These are phyloP conservation scores for Ceratobasidium sp. DNA, from an alignment of 1,284 basidiomycete species.

Conservation along the genomic window DNA sequence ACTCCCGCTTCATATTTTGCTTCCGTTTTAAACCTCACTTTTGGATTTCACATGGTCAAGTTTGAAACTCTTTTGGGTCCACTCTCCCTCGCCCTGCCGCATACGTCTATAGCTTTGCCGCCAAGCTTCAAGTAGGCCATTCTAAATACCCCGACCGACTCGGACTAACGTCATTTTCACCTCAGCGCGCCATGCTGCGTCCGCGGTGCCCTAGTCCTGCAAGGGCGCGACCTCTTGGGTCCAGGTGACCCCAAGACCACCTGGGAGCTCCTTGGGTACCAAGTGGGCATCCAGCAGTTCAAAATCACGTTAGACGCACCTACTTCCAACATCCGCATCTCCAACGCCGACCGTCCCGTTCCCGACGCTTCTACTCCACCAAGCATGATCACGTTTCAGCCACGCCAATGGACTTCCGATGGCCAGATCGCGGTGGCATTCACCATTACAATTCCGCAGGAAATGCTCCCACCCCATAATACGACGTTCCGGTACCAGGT, in stretches of 20 bases:
- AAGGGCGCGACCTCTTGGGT: conserved; percentile 25
- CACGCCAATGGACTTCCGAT: conserved; percentile 21
- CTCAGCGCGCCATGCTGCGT: conserved; percentile 6
- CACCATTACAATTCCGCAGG: background rate
- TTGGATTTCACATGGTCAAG: conserved; percentile 16
- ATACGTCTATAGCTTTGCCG: background rate
- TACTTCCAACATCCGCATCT: background rate
- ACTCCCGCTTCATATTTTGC: background rate
- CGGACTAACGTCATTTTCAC: background rate
- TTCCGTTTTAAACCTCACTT: conserved; percentile 16
- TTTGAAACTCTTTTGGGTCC: conserved; percentile 27
- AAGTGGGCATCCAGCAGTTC: conserved; percentile 37
- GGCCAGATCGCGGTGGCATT: conserved; percentile 30
- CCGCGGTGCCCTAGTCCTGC: conserved; percentile 4
- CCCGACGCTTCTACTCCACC: background rate
- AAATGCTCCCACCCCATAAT: conserved; percentile 15
- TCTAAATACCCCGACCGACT: background rate
- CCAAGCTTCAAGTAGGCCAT: background rate
- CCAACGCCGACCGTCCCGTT: background rate
- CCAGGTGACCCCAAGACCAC: conserved; percentile 24
- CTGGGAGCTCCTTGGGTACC: conserved; percentile 25
- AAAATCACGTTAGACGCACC: conserved; percentile 13
- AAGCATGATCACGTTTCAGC: conserved; percentile 12
- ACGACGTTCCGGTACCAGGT: conserved; percentile 13
- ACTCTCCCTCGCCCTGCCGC: conserved; percentile 11